A percentile compares a stretch with the other conserved stretches of the same genome.
These are phyloP conservation scores for Neopestalotiopsis clavispora DNA, from an alignment of 2,329 filamentous ascomycete species.

Conservation along the genomic window DNA sequence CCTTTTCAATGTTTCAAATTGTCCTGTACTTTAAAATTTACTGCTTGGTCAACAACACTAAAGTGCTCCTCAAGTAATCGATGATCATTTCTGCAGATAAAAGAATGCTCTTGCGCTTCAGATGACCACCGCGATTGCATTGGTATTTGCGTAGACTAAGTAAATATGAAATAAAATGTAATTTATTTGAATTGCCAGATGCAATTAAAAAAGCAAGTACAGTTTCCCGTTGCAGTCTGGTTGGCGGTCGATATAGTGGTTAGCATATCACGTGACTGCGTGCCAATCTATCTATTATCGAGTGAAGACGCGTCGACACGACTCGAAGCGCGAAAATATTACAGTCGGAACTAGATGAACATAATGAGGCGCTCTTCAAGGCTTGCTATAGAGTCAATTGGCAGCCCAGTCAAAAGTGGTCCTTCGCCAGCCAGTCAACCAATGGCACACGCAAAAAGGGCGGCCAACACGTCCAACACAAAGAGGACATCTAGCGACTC, in stretches of 20 bases:
- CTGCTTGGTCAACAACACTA: too few species aligned
- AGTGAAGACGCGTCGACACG: background rate
- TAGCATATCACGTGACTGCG: slow-evolving; percentile 5
- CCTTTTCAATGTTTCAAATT: too few species aligned
- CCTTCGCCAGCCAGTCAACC: background rate
- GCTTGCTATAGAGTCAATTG: background rate
- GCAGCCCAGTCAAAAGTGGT: background rate
- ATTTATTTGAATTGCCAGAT: background rate
- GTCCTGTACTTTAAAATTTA: too few species aligned
- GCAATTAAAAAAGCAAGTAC: background rate
- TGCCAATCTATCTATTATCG: background rate
- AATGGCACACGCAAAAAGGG: too few species aligned
- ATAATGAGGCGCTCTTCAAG: slow-evolving; percentile 4
- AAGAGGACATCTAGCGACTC: background rate
- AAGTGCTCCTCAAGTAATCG: too few species aligned
- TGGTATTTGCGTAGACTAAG: too few species aligned
- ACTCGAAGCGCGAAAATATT: background rate
- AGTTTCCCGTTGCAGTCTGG: background rate
- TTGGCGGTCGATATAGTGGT: too few species aligned
- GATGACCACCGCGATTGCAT: too few species aligned
- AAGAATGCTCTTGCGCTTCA: too few species aligned
- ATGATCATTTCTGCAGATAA: too few species aligned
- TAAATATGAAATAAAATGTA: too few species aligned
- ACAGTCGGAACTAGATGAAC: background rate
- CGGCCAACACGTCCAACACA: background rate